Conservation (phyloP, 306 rosid genomes). For the Citrullus amarus region DNA sequence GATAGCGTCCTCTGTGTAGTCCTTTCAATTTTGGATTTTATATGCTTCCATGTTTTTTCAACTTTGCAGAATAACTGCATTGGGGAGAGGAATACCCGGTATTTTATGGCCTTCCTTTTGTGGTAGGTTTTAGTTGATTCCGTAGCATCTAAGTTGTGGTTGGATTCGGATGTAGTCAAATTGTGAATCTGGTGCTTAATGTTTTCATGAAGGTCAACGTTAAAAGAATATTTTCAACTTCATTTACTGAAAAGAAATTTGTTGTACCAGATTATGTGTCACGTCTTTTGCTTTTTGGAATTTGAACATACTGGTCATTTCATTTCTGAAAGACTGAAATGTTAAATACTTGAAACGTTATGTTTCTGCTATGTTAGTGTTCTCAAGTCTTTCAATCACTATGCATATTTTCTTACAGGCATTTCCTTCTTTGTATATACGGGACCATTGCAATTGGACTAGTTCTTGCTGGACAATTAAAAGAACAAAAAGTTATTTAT, state of each 20-base stretch:
- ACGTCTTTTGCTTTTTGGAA: neutral
- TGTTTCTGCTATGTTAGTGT: neutral
- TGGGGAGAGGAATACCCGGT: constrained; percentile 79
- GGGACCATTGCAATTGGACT: constrained; percentile 58
- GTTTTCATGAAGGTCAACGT: neutral
- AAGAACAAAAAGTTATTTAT: constrained; percentile 49
- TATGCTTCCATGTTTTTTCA: constrained; percentile 16
- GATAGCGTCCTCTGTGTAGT: neutral
- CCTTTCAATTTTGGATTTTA: neutral
- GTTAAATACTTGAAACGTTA: neutral
- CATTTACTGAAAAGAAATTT: neutral
- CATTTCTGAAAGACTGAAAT: neutral
- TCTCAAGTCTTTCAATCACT: constrained; percentile 8
- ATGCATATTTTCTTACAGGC: constrained; percentile 48
- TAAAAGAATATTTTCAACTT: neutral
- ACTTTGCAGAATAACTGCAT: constrained; percentile 84
- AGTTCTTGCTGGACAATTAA: constrained; percentile 67
- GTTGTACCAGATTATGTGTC: neutral
- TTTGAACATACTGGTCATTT: neutral
- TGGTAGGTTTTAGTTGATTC: constrained; percentile 55
- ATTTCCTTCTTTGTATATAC: constrained; percentile 73
- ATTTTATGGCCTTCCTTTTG: constrained; percentile 81
- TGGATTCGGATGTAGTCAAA: neutral
- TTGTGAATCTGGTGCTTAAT: neutral
- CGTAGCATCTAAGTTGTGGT: constrained; percentile 4